phyloP scores from a whole-genome alignment of 1,284 basidiomycete species.

The Schizophyllum commune region DNA sequence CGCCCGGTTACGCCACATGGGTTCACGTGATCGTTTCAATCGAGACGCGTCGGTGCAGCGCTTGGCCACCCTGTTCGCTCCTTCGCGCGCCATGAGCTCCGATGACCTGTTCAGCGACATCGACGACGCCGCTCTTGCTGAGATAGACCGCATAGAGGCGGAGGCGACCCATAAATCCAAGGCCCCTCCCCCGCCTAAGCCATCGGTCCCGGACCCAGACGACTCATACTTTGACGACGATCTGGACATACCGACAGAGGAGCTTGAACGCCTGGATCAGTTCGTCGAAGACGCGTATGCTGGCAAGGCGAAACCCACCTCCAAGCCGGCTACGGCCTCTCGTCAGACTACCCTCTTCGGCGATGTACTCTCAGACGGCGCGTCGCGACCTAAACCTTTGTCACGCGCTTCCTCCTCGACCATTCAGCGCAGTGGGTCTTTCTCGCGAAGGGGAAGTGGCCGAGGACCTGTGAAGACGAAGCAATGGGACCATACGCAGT shows the following conservation, averaged over 20 bases:
- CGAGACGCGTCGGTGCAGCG: neutral
- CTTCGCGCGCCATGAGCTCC: constrained; percentile 45
- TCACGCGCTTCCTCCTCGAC: constrained; percentile 18
- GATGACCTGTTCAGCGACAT: constrained; percentile 60
- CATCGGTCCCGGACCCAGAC: constrained; percentile 20
- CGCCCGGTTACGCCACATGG: neutral
- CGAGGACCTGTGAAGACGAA: constrained; percentile 60
- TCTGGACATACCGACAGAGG: constrained; percentile 47
- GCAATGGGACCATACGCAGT: constrained; percentile 81
- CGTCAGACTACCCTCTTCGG: constrained; percentile 65
- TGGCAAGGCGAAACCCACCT: constrained; percentile 18
- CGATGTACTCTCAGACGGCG: constrained; percentile 28
- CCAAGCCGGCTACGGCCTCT: constrained; percentile 16
- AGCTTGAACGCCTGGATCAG: constrained; percentile 44
- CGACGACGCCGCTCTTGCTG: constrained; percentile 43
- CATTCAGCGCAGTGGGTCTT: constrained; percentile 37
- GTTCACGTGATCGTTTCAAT: neutral
- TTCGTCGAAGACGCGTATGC: constrained; percentile 39
- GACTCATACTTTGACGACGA: constrained; percentile 50
- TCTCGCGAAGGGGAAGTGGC: constrained; percentile 33
- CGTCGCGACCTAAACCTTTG: neutral
- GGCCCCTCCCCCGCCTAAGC: neutral
- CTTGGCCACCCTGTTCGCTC: constrained; percentile 2
- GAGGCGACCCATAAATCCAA: constrained; percentile 23
- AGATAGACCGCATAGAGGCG: constrained; percentile 64